Percentiles rank a stretch among this genome's conserved stretches.
These are phyloP conservation scores for Arthrobotrys sphaeroides DNA, from an alignment of 2,329 filamentous ascomycete species.

Conservation along the genomic window DNA sequence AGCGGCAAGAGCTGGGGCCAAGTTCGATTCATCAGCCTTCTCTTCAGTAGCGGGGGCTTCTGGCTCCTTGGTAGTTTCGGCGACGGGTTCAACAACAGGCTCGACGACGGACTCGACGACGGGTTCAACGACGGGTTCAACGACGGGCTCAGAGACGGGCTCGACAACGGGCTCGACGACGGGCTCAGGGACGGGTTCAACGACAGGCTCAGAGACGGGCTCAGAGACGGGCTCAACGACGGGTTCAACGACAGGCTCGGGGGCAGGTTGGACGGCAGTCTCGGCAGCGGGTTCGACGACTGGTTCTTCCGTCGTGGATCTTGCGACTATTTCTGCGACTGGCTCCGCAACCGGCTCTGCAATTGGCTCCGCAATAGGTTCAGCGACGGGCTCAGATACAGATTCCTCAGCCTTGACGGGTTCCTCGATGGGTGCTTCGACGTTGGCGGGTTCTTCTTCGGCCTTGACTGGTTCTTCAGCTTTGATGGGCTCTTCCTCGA, in stretches of 20 bases:
- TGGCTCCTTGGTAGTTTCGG: conserved; percentile 2
- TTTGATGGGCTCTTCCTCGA: background rate
- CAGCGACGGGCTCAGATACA: no score
- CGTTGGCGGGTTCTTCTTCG: conserved; percentile 1
- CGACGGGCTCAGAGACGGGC: background rate
- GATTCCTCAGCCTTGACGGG: background rate
- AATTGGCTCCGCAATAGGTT: background rate
- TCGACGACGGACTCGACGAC: background rate
- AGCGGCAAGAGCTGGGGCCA: conserved; percentile 22
- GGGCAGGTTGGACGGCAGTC: background rate
- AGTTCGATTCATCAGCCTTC: conserved; percentile 21
- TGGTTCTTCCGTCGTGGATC: no score
- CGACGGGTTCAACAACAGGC: background rate
- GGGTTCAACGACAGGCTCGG: no score
- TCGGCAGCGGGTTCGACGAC: background rate
- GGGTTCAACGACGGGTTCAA: conserved; percentile 1
- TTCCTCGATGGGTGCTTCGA: background rate
- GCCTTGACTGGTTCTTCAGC: background rate
- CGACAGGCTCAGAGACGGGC: background rate
- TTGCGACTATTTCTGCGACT: background rate
- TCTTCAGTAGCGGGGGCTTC: conserved; percentile 5
- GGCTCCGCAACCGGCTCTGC: background rate
- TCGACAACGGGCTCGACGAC: conserved; percentile 7
- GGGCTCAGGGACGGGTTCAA: background rate
- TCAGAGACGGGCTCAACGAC: no score